phyloP scores from a whole-genome alignment of 2,329 filamentous ascomycete species.

The Alternaria sp. region DNA sequence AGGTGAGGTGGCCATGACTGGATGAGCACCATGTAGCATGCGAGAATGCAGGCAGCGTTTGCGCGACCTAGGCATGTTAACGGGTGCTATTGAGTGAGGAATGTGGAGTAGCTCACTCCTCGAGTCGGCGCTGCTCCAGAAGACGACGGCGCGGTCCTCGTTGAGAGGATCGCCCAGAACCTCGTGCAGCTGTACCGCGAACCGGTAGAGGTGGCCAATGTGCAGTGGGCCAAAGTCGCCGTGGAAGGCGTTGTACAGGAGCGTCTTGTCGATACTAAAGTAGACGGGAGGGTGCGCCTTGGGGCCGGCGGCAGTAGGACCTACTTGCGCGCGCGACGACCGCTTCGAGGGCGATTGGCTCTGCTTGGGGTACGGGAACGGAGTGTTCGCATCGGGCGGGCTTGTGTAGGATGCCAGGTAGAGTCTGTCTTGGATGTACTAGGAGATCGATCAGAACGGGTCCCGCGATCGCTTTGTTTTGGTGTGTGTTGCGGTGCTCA shows the following conservation, averaged over 20 bases:
- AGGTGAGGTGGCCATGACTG: constrained; percentile 97
- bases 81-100: neutral
- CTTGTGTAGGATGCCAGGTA: constrained; percentile 93
- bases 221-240: constrained; percentile 97
- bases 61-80: constrained; percentile 68
- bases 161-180: constrained; percentile 91
- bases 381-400: constrained; percentile 78
- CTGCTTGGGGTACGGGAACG: constrained; percentile 80
- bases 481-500: constrained; percentile 64
- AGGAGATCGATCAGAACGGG: constrained; percentile 14
- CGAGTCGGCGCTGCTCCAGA: constrained; percentile 92
- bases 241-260: constrained; percentile 98
- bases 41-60: constrained; percentile 92
- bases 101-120: constrained; percentile 67
- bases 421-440: constrained; percentile 73
- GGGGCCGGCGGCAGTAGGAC: constrained; percentile 59
- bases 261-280: constrained; percentile 90
- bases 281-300: constrained; percentile 76
- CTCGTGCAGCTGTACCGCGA: constrained; percentile 94
- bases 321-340: constrained; percentile 69
- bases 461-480: constrained; percentile 28
- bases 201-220: constrained; percentile 95
- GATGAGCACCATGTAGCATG: constrained; percentile 98
- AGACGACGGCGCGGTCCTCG: constrained; percentile 87
- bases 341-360: constrained; percentile 76